Evolutionary conservation across 805 yeast species (phyloP).

Genomic region (Candida xiaguanensis): DNA sequence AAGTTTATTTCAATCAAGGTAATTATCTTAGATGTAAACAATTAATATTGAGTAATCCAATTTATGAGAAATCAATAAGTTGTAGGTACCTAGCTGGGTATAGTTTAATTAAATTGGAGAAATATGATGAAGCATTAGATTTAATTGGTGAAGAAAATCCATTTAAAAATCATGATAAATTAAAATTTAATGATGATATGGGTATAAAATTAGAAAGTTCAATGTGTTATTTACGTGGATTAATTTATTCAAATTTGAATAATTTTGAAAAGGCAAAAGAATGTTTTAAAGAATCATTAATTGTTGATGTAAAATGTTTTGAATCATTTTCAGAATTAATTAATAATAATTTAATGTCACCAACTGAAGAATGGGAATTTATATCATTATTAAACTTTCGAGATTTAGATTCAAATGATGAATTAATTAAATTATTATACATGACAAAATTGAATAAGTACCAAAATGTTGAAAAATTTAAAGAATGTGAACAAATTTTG

Average conservation of each 20-base stretch:
- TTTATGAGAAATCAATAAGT: constrained; percentile 58
- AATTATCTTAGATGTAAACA: constrained; percentile 77
- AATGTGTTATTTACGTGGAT: constrained; percentile 80
- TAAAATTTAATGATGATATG: constrained; percentile 57
- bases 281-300: constrained; percentile 79
- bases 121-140: constrained; percentile 87
- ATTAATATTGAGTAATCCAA: constrained; percentile 52
- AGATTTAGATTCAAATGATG: constrained; percentile 69
- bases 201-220: constrained; percentile 87
- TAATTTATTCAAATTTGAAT: constrained; percentile 76
- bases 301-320: constrained; percentile 85
- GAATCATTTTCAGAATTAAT: constrained; percentile 87
- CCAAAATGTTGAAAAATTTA: constrained; percentile 51
- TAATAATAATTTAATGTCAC: constrained; percentile 68
- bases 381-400: constrained; percentile 56
- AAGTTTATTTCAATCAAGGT: constrained; percentile 74
- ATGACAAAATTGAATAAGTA: constrained; percentile 74
- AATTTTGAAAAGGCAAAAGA: constrained; percentile 84
- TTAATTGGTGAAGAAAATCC: constrained; percentile 81
- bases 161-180: constrained; percentile 40
- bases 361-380: constrained; percentile 84
- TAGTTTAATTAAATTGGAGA: constrained; percentile 65
- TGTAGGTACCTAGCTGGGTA: constrained; percentile 80
- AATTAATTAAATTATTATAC: constrained; percentile 72
- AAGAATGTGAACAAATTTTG: constrained; percentile 64